Conservation (phyloP, 1,139 yeast species). For the Debaryomyces sp. region DNA sequence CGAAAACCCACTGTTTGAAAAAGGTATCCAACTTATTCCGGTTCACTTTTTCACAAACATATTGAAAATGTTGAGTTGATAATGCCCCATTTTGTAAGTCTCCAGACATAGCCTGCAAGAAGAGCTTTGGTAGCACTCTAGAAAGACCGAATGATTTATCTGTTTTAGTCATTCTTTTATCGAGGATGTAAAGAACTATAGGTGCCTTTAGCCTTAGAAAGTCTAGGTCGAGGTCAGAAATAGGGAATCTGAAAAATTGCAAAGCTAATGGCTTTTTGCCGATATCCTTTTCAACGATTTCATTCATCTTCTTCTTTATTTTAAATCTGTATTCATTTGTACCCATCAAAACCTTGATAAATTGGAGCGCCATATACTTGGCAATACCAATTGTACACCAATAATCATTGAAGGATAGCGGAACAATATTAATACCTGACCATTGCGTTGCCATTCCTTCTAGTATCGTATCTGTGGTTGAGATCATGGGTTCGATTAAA, state of each 20-base stretch:
- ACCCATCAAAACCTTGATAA: constrained; percentile 75
- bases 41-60: constrained; percentile 91
- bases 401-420: constrained; percentile 76
- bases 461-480: constrained; percentile 67
- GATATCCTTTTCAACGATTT: constrained; percentile 71
- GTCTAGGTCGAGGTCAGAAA: constrained; percentile 59
- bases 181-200: constrained; percentile 78
- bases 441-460: constrained; percentile 84
- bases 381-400: constrained; percentile 94
- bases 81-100: constrained; percentile 80
- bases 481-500: constrained; percentile 77
- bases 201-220: constrained; percentile 84
- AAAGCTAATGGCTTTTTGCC: constrained; percentile 81
- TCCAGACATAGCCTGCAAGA: constrained; percentile 94
- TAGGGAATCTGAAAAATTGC: constrained; percentile 68
- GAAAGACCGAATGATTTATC: constrained; percentile 92
- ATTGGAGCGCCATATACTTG: constrained; percentile 78
- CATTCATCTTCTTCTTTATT: constrained; percentile 65
- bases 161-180: constrained; percentile 92
- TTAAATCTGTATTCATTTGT: constrained; percentile 76
- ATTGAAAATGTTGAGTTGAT: constrained; percentile 83
- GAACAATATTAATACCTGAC: constrained; percentile 91
- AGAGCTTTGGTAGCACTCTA: constrained; percentile 87
- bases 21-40: constrained; percentile 81
- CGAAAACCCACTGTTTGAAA: constrained; percentile 92